Evolutionary conservation across 495 filamentous ascomycete genomes (phyloP), one percentile per base, ranked within the genome.

Genomic region (Aspergillus homomorphus): DNA sequence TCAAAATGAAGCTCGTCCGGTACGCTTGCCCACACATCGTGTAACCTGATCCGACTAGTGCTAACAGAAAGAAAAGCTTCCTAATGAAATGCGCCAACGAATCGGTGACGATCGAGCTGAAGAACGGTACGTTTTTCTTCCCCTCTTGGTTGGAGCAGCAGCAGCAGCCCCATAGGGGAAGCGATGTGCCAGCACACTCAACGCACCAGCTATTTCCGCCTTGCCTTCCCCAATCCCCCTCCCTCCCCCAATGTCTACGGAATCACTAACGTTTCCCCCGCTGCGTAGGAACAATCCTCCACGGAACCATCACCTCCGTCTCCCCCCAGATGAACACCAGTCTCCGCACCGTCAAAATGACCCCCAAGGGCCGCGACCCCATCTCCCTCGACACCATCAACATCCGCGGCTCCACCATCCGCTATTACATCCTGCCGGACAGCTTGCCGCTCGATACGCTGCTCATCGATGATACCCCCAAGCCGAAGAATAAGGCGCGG

Each of bases 11-110:
- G 89, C 89, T 98, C 77, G 93, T 98, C 74, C 89, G 92, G 93
- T 96, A 87, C 80, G 86, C 77, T 41, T n/a, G 30, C 24, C 53
- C 21, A n/a, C 49, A 38, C 46, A 33, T 19, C 26, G 42, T 41
- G 46, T 24, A 18, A 26, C 10, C 8, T n/a, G 1, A 51, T 23
- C 49, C 48, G 43, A 38, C 24, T 44, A 26, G 41, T 18, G 38
- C 56, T 50, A 45, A 63, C 58, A 49, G n/a, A 15, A 54, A 51
- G 53, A 22, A 46, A 73, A 98, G 94, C 64, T 98, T 98, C 73
- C 78, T 98, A 54, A 97, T 98, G 94, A 98, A 98, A 82, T 96
- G 91, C 73, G 84, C 86, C 67, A 98, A 97, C 73, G 94, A 98
- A 78, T 95, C 93, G 57, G 94, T 98, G 58, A 96, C 93, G 10